Evolutionary conservation across 2,329 filamentous ascomycete genomes (phyloP).

Genomic region (Rhinocladiella similis): DNA sequence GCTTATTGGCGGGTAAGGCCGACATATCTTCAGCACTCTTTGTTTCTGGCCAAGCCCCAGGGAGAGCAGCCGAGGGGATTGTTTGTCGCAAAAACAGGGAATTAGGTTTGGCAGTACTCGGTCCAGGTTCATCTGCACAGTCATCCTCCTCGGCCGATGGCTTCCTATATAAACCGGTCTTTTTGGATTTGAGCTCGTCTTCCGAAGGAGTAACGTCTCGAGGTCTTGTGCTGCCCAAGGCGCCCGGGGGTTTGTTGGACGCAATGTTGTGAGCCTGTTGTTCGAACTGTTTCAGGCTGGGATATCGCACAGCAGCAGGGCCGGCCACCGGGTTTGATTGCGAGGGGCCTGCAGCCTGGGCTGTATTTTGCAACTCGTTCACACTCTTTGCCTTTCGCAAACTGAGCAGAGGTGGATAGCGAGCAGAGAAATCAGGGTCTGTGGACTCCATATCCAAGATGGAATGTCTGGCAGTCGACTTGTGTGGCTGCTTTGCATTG

Average conservation of each 20-base stretch:
- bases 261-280: conserved; percentile 6
- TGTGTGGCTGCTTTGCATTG: not conserved
- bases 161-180: conserved; percentile 12
- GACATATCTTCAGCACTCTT: conserved; percentile 11
- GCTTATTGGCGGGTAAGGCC: not conserved
- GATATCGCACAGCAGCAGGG: conserved; percentile 22
- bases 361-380: conserved; percentile 10
- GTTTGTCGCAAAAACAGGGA: not conserved
- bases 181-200: conserved; percentile 1
- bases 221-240: not conserved
- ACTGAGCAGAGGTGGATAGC: conserved; percentile 38
- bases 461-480: conserved; percentile 5
- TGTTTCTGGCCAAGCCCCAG: conserved; percentile 17
- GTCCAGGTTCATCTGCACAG: not conserved
- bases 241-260: not conserved
- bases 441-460: conserved; percentile 36
- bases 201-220: not conserved
- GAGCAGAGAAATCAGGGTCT: conserved; percentile 35
- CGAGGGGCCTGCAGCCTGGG: not conserved
- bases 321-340: not conserved
- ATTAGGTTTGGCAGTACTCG: conserved; percentile 5
- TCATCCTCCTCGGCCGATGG: conserved; percentile 15
- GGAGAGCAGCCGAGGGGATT: not conserved
- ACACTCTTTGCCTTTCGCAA: conserved; percentile 24
- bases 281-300: conserved; percentile 23